Evolutionary conservation across 2,329 filamentous ascomycete species (phyloP).

Genomic region (Paecilomyces sp.): DNA sequence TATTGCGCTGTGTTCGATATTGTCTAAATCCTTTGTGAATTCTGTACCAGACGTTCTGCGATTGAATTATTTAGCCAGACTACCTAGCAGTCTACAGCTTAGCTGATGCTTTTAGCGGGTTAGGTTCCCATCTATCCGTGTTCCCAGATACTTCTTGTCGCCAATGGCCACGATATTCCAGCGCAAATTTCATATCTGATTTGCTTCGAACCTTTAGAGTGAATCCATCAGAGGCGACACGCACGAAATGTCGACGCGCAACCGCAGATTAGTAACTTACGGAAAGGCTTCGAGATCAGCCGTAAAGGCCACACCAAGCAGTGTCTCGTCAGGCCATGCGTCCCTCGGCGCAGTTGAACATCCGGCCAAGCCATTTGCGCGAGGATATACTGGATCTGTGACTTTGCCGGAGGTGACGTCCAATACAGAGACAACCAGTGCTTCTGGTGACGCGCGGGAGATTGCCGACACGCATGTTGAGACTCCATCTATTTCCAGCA

Average conservation of each 20-base stretch:
- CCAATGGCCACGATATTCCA: not conserved
- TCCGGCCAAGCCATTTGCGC: not conserved
- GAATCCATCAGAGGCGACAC: slow-evolving; percentile 2
- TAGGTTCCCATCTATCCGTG: not conserved
- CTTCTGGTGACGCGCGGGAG: not conserved
- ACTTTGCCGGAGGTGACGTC: too few species aligned
- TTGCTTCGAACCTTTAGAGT: not conserved
- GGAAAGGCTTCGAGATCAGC: slow-evolving; percentile 19
- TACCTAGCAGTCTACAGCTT: not conserved
- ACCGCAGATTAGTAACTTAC: slow-evolving; percentile 31
- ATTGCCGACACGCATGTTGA: not conserved
- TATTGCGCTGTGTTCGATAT: not conserved
- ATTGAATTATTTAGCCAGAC: not conserved
- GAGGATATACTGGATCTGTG: not conserved
- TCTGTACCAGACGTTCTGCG: not conserved
- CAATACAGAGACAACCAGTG: too few species aligned
- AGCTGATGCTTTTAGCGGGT: not conserved
- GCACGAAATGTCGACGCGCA: slow-evolving; percentile 9
- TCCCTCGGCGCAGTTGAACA: not conserved
- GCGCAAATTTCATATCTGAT: not conserved
- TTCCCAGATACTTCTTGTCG: not conserved
- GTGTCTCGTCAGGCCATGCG: not conserved
- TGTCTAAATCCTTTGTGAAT: not conserved
- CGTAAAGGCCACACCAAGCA: not conserved
- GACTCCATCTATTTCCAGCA: not conserved